Base-by-base conservation (phyloP, 176 grass and related monocot species). In the Carex parvula region DNA sequence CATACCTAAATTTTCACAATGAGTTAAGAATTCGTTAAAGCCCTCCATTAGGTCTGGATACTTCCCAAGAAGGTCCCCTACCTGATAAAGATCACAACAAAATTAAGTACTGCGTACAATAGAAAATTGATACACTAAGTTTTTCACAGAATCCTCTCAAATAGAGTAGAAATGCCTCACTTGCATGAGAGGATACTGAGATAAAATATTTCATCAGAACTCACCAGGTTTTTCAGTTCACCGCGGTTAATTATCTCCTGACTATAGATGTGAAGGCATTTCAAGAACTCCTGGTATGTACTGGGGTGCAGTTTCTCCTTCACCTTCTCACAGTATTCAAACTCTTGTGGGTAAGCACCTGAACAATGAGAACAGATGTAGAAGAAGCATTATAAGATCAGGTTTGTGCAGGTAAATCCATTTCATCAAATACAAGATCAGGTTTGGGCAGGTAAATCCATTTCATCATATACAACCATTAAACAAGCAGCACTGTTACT, bases 241-340 rank as follows among this genome's bases (percentile, higher is more conserved):
- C 79, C 91, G 62, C 93, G 89, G 3, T 88, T 99, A 89, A 99
- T 95, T 85, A 99, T 99, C 81, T 99, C 93, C 53, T 99, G 89
- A 86, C 93, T 99, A 85, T 99, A 99, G 57, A 99, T 99, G 88
- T 99, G 85, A 92, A 99, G 93, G 60, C 96, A 99, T 92, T 99
- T 99, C 90, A 99, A 90, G 64, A 99, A 99, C 79, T 99, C 96
- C 81, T 99, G 93, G 83, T 99, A 99, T 44, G 93, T 89, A n/a
- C 94, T 92, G 87, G 86, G 90, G 35, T 95, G 93, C 83, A 99
- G 80, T 78, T 95, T 99, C 81, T 99, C 96, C 91, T 99, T 99
- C 37, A 99, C 93, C 86, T 92, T 99, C 79, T 99, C 93, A 0
- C 91, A 95, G 80, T 93, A 99, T 79, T 89, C 90, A 61, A 99